Conservation (phyloP, 257 asterid genomes). For the Leptodermis oblonga region DNA sequence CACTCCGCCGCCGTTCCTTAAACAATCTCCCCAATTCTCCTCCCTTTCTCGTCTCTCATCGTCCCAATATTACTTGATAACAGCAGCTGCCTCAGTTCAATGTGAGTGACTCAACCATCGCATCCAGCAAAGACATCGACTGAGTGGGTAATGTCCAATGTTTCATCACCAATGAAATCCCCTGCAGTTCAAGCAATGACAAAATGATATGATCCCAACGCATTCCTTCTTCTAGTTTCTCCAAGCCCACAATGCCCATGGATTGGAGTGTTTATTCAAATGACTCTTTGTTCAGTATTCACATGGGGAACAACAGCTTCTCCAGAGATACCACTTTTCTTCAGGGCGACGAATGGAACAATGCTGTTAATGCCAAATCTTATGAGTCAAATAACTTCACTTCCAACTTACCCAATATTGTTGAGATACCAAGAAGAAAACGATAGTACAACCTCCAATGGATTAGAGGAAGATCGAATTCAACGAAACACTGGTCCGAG, state of each 20-base stretch:
- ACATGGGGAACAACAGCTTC: constrained; percentile 72
- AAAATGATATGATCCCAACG: constrained; percentile 65
- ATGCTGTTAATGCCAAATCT: too few relatives aligned
- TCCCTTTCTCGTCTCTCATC: too few relatives aligned
- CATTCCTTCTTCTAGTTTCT: constrained; percentile 68
- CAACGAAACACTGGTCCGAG: constrained; percentile 1
- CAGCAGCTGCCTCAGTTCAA: too few relatives aligned
- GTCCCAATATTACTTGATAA: too few relatives aligned
- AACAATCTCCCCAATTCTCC: too few relatives aligned
- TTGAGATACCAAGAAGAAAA: constrained; percentile 44
- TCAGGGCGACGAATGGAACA: too few relatives aligned
- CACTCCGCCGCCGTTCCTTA: too few relatives aligned
- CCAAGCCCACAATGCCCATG: constrained; percentile 37
- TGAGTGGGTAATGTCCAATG: constrained; percentile 20
- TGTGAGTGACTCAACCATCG: too few relatives aligned
- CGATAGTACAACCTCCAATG: too few relatives aligned
- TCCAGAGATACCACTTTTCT: constrained; percentile 38
- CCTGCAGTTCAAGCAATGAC: constrained; percentile 55
- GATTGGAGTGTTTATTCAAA: constrained; percentile 88
- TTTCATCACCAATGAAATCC: constrained; percentile 31
- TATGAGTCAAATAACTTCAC: constrained; percentile 35
- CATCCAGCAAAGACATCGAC: too few relatives aligned
- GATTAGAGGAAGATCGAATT: constrained; percentile 24
- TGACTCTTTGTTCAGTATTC: constrained; percentile 84
- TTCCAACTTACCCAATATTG: constrained; percentile 45